Evolutionary conservation across 352 stramenopile genomes (phyloP).

Genomic region (Pythium diclinum): DNA sequence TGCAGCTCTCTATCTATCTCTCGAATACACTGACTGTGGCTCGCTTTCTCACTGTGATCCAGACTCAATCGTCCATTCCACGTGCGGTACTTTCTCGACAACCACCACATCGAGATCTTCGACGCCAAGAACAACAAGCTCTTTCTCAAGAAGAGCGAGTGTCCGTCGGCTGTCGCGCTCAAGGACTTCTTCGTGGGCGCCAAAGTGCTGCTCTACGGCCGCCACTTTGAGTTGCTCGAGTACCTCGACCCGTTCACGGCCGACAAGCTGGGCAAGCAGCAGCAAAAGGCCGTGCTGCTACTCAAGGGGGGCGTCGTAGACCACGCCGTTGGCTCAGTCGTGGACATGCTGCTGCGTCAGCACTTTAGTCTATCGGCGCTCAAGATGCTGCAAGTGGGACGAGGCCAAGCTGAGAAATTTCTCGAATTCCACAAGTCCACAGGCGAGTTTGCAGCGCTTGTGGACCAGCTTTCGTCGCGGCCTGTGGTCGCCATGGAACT

Average conservation of each 20-base stretch:
- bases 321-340: conserved; percentile 39
- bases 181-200: conserved; percentile 84
- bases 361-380: conserved; percentile 74
- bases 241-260: conserved; percentile 81
- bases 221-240: conserved; percentile 81
- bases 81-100: conserved; percentile 77
- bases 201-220: conserved; percentile 79
- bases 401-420: conserved; percentile 53
- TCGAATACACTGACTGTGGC: not conserved
- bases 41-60: not conserved
- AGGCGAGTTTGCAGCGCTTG: conserved; percentile 29
- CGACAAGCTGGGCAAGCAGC: conserved; percentile 56
- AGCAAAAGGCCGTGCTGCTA: conserved; percentile 71
- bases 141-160: conserved; percentile 91
- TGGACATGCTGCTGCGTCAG: conserved; percentile 58
- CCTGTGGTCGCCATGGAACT: conserved; percentile 74
- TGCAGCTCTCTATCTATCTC: not conserved
- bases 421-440: conserved; percentile 42
- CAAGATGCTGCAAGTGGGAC: conserved; percentile 66
- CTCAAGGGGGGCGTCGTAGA: conserved; percentile 53
- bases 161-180: conserved; percentile 50
- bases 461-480: conserved; percentile 38
- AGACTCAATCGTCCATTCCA: conserved; percentile 78
- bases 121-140: conserved; percentile 85
- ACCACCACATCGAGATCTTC: conserved; percentile 86